phyloP scores from a whole-genome alignment of 2,329 filamentous ascomycete species.

The Sporothrix phasma region DNA sequence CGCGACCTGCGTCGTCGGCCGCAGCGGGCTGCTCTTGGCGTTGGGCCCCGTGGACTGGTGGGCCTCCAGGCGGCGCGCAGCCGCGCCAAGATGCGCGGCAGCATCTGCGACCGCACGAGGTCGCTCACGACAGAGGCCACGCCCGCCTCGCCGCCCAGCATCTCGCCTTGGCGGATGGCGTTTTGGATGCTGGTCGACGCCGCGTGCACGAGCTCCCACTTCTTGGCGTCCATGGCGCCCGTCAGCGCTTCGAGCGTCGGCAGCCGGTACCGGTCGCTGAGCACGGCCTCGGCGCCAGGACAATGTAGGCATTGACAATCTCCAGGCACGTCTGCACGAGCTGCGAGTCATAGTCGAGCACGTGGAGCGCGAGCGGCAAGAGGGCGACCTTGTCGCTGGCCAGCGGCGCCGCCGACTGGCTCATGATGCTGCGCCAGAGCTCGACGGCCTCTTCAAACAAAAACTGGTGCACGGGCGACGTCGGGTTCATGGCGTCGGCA shows the following conservation, averaged over 20 bases:
- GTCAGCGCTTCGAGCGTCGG: slow-evolving; percentile 41
- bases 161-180: slow-evolving; percentile 52
- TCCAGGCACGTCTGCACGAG: slow-evolving; percentile 52
- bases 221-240: slow-evolving; percentile 40
- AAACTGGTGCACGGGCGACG: slow-evolving; percentile 66
- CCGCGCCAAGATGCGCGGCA: slow-evolving; percentile 53
- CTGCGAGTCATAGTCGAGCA: slow-evolving; percentile 57
- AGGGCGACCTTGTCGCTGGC: slow-evolving; percentile 53
- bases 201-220: slow-evolving; percentile 48
- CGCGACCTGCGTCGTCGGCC: slow-evolving; percentile 68
- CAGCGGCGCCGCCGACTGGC: slow-evolving; percentile 53
- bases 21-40: slow-evolving; percentile 50
- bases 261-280: slow-evolving; percentile 45
- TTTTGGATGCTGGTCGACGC: slow-evolving; percentile 54
- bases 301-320: slow-evolving; percentile 60
- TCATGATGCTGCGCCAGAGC: slow-evolving; percentile 69
- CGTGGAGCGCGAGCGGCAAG: slow-evolving; percentile 51
- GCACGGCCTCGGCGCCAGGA: slow-evolving; percentile 56
- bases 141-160: slow-evolving; percentile 50
- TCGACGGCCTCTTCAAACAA: slow-evolving; percentile 88
- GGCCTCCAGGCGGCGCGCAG: slow-evolving; percentile 60
- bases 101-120: slow-evolving; percentile 52
- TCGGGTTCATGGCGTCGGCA: slow-evolving; percentile 64
- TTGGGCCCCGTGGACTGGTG: slow-evolving; percentile 77
- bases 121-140: slow-evolving; percentile 55